Base-by-base conservation (phyloP, 2,329 filamentous ascomycete species). In the Colletotrichum cordylinicola region DNA sequence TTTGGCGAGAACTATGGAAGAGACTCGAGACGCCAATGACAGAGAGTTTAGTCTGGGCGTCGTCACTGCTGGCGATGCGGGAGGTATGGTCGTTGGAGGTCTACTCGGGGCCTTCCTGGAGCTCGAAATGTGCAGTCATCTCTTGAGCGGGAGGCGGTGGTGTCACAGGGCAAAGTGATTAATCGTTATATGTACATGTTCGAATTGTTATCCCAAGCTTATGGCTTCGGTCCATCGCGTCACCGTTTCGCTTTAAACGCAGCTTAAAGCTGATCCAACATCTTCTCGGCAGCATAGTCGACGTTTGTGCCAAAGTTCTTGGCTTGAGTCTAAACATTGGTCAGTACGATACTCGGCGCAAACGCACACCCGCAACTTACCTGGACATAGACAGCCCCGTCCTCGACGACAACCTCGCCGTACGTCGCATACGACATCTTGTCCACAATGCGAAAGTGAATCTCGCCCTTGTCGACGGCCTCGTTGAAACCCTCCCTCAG, bases 361-460 rank as follows among this genome's bases (percentile, higher is more conserved):
- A 31, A 31, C 16, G 24, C 24, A 21, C 8, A n/a, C 16, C 15
- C 18, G 29, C 31, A 21, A 79, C 81, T 79, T 82, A 87, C 86
- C 85, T 90, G 88, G n/a, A 91, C 79, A 73, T 88, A 89, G 27
- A 91, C 80, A 35, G 86, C 81, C 2, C 88, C 89, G 52, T 87
- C 86, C 79, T 90, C 88, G 35, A 90, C 73, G 4, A 87, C 82
- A 21, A 81, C 79, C 83, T 91, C 89, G 77, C 86, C 84, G 74
- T 89, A 90, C 15, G 80, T 82, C 8, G 77, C 80, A 70, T 85
- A 83, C 77, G 81, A 78, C 55, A 88, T 82, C 78, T 85, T 83
- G 65, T 89, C 88, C 4, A 90, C 88, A 48, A 91, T 78, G 33
- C 88, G 85, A 77, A 90, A 85, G 24, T 80, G 83, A 21, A 90